These are phyloP conservation scores for Curvularia spicifera DNA, from an alignment of 2,329 filamentous ascomycete genomes.

Conservation along the genomic window DNA sequence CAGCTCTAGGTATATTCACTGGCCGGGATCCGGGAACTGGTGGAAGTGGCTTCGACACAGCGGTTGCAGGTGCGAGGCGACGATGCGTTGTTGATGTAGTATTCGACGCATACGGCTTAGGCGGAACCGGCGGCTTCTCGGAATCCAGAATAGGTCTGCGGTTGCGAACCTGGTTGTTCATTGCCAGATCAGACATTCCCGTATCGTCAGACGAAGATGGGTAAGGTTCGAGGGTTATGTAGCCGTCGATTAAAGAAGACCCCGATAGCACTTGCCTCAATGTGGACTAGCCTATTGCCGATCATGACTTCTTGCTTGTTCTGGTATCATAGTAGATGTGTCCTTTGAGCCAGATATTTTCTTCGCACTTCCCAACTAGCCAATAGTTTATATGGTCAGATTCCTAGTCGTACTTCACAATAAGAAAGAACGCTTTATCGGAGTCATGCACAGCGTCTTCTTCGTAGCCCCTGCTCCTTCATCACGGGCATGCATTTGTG, in stretches of 20 bases:
- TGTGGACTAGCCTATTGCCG: not conserved
- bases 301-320: not conserved
- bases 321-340: not conserved
- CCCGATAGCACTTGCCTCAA: not conserved
- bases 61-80: not conserved
- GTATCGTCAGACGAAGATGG: not conserved
- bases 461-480: not conserved
- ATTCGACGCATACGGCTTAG: not conserved
- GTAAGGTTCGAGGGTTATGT: not conserved
- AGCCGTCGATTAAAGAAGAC: not conserved
- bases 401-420: not conserved
- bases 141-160: not conserved
- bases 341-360: not conserved
- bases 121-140: slow-evolving; percentile 3
- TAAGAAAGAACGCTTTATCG: not conserved
- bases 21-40: not conserved
- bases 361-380: not conserved
- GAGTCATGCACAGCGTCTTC: not conserved
- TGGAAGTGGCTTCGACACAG: slow-evolving; percentile 4
- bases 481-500: not conserved
- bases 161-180: not conserved
- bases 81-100: not conserved
- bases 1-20: too few relatives aligned
- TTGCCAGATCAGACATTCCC: not conserved
- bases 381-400: not conserved